Conservation (phyloP, 202 grass and related monocot species). For the Brachypodium distachyon region DNA sequence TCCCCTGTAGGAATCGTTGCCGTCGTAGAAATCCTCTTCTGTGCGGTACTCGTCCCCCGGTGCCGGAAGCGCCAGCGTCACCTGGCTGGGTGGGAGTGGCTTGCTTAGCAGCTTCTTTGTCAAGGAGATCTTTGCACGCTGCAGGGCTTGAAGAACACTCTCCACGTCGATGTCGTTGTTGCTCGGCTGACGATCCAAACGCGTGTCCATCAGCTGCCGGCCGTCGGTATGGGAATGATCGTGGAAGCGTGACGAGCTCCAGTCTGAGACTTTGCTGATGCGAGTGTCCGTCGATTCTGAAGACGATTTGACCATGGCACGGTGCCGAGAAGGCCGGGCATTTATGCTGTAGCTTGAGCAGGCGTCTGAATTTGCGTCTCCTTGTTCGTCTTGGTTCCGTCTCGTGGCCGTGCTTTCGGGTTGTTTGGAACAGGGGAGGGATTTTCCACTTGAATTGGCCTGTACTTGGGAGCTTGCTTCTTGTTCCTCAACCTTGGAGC, state of each 20-base stretch:
- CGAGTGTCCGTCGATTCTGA: slow-evolving; percentile 35
- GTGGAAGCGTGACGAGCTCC: slow-evolving; percentile 36
- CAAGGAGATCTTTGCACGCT: slow-evolving; percentile 58
- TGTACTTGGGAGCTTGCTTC: not conserved
- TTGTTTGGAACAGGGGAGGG: not conserved
- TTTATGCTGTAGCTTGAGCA: slow-evolving; percentile 12
- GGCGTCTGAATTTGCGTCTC: slow-evolving; percentile 21
- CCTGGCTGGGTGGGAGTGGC: slow-evolving; percentile 44
- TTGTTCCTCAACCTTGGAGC: not conserved
- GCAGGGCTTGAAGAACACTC: slow-evolving; percentile 62
- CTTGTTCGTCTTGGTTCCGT: not conserved
- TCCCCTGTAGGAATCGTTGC: not conserved
- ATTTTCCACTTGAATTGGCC: slow-evolving; percentile 14
- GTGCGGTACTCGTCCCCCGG: slow-evolving; percentile 23
- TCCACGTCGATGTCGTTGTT: slow-evolving; percentile 11
- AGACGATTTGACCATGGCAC: not conserved
- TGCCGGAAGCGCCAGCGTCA: slow-evolving; percentile 36
- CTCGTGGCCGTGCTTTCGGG: not conserved
- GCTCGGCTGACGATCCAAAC: slow-evolving; percentile 8
- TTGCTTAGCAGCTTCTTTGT: slow-evolving; percentile 39
- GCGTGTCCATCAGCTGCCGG: not conserved
- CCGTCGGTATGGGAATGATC: slow-evolving; percentile 12
- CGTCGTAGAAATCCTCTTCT: not conserved
- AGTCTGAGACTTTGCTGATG: slow-evolving; percentile 36
- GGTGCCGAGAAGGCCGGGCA: not conserved